Conservation (phyloP, 768 basidiomycete species). For the Amanita rimosa region DNA sequence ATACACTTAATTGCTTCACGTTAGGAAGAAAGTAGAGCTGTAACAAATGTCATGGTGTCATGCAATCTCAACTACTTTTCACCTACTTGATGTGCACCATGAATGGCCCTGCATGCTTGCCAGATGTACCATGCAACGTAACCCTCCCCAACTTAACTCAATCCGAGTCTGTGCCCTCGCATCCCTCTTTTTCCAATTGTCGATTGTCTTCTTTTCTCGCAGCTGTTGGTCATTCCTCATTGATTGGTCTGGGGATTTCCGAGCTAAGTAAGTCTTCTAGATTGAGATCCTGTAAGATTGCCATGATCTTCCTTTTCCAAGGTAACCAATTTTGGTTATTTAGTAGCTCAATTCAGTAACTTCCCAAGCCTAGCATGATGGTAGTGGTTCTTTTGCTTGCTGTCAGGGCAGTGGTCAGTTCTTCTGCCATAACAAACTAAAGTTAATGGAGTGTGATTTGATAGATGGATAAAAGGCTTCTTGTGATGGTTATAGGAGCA, state of each 20-base stretch:
- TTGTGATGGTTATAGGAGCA: constrained; percentile 5
- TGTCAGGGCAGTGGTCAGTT: not conserved
- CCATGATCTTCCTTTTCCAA: constrained; percentile 20
- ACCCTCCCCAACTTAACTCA: too few relatives aligned
- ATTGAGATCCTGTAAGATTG: constrained; percentile 16
- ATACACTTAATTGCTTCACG: too few relatives aligned
- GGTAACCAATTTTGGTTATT: constrained; percentile 18
- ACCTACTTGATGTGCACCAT: too few relatives aligned
- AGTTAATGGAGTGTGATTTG: not conserved
- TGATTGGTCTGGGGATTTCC: constrained; percentile 10
- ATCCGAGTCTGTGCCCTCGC: constrained; percentile 13
- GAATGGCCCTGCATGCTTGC: too few relatives aligned
- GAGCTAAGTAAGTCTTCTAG: constrained; percentile 6
- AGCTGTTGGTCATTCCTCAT: constrained; percentile 1
- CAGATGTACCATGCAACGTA: too few relatives aligned
- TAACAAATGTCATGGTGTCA: too few relatives aligned
- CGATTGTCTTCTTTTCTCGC: constrained; percentile 5
- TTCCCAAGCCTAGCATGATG: constrained; percentile 3
- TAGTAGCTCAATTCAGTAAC: constrained; percentile 15
- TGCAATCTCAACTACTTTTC: too few relatives aligned
- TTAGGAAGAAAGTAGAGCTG: too few relatives aligned
- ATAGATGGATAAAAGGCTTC: not conserved
- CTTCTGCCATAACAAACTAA: not conserved
- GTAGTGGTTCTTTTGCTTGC: not conserved
- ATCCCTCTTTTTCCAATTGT: constrained; percentile 11